Base-by-base conservation (phyloP, 352 stramenopile species). In the Globisporangium polare region DNA sequence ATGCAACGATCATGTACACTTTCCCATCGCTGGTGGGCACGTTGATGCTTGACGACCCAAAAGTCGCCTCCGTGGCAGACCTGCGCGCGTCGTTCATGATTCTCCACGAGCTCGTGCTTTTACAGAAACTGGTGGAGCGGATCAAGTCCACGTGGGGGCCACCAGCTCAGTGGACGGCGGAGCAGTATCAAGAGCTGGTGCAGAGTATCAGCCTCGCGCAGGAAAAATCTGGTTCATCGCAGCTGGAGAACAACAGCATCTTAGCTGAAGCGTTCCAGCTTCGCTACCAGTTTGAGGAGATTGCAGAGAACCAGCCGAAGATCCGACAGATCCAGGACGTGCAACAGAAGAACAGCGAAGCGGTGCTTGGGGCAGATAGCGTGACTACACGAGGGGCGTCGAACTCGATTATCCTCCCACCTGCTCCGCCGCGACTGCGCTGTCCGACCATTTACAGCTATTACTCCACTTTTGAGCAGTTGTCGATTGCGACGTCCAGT, bases 391-490 rank as follows among this genome's bases (percentile, higher is more conserved):
- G 41, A n/a, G 50, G 59, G 24, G 27, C 42, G 13, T 61, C 59
- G 3, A 42, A n/a, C 18, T 64, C 56, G 9, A 24, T 59, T 17
- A 41, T 59, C n/a, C 50, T 59, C 9, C 51, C 66, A 45, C 58
- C 56, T 42, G 51, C 66, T 39, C 66, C 68, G 15, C 69, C 72
- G 12, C 69, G 74, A 17, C 60, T 85, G 63, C 77, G 78, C 18
- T 88, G 77, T 55, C 80, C 80, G 12, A 88, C 81, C 1, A 88
- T 89, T 51, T 83, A 87, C 60, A 80, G 81, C 39, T 90, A 90
- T 58, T 80, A 87, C n/a, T 78, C 75, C 43, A 89, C 81, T 3
- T 90, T 90, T 55, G 79, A 90, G 63, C 68, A 78, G 31, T 55
- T 90, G 0, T 61, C 77, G 6, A 58, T 58, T 61, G 29, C 62